Conservation (phyloP, 257 asterid species). For the Solanum peruvianum region DNA sequence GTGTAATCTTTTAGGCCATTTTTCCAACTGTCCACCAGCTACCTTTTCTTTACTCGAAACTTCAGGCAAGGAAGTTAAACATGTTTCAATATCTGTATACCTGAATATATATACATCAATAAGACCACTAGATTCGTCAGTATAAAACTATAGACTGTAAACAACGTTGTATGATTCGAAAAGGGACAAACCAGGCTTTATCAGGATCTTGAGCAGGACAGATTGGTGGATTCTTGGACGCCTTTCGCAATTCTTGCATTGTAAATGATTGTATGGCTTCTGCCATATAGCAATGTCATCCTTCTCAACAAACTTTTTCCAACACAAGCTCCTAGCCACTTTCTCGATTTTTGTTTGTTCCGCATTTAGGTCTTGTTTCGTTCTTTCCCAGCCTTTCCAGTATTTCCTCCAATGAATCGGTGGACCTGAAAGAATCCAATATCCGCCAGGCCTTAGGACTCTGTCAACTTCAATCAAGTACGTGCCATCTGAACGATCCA, state of each 20-base stretch:
- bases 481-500: slow-evolving; percentile 37
- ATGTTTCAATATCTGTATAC: slow-evolving; percentile 58
- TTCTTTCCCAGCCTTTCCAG: slow-evolving; percentile 79
- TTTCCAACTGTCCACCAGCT: slow-evolving; percentile 60
- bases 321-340: slow-evolving; percentile 55
- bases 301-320: slow-evolving; percentile 73
- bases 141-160: neutral
- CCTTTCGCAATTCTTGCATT: slow-evolving; percentile 20
- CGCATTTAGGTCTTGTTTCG: slow-evolving; percentile 52
- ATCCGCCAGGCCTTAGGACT: slow-evolving; percentile 74
- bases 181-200: slow-evolving; percentile 46
- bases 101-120: slow-evolving; percentile 12
- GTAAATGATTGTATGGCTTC: slow-evolving; percentile 53
- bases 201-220: slow-evolving; percentile 51
- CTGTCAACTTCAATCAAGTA: slow-evolving; percentile 79
- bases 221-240: slow-evolving; percentile 24
- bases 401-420: slow-evolving; percentile 75
- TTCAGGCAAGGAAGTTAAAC: slow-evolving; percentile 68
- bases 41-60: slow-evolving; percentile 31
- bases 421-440: slow-evolving; percentile 91
- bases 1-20: slow-evolving; percentile 59
- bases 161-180: neutral
- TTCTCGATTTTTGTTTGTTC: slow-evolving; percentile 72
- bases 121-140: neutral
- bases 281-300: slow-evolving; percentile 84